Base-by-base conservation (phyloP, 768 basidiomycete genomes). In the Podaxis mareebaensis region DNA sequence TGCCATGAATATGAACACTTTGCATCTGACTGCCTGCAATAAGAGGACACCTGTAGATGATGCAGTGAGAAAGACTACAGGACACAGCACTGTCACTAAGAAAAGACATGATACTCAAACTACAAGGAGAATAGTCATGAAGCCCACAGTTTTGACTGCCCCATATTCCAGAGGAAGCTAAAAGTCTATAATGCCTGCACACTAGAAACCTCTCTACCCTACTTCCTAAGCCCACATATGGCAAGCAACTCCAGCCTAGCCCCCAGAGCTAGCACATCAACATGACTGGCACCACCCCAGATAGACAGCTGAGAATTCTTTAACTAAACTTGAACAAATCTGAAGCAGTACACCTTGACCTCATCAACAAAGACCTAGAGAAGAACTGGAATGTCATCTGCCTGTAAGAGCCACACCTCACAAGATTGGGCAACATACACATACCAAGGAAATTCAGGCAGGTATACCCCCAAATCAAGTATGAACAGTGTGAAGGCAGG, bases 361-460 rank as follows among this genome's bases (percentile, higher is more conserved):
- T 68, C 10, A 36, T 67, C 3, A 70, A 70, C 30, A 20, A 60
- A 33, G 26, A 42, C n/a, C 59, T 64, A 0, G 38, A 12, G 1
- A 56, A 67, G 0, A 26, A 73, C 4, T 74, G 64, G 51, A 74
- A 81, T 64, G 69, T 82, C 0, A 39, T 78, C 0, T 62, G 69
- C 0, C 15, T 81, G 10, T 80, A 82, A 66, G 80, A 81, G 71
- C 79, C 78, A 1, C 69, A 73, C 62, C 64, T 39, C 13, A 39
- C 4, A 1, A 39, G 39, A 39, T 6, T 10, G 10, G 13, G 13
- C 39, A 8, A 39, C 39, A 39, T 39, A 8, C 1, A 4, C 10
- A 39, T 39, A 4, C 39, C 39, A 39, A 39, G 13, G 1, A 8
- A 39, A 10, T 39, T 39, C 39, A 10, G 39, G 13, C 39, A 10